Base-by-base conservation (phyloP, 2,329 filamentous ascomycete genomes). In the Talaromyces sp. region DNA sequence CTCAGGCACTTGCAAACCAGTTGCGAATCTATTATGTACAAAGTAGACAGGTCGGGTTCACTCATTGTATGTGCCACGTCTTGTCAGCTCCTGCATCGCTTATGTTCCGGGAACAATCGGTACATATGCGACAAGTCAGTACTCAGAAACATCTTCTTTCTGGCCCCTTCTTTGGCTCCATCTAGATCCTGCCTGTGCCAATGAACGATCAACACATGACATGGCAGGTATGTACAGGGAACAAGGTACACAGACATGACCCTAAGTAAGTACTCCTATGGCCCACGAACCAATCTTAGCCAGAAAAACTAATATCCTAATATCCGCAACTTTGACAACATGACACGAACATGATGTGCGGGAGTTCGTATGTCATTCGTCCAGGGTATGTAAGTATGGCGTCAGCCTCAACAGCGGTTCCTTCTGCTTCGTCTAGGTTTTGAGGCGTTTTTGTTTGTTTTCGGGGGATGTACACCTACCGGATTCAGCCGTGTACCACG, bases 171-270 rank as follows among this genome's bases (percentile, higher is more conserved):
- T 58, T 18, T 48, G 14, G 18, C 16, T 9, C 56, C 44, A 35
- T 9, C 9, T 5, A 23, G 6, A 31, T 1, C 18, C n/a, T 8
- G 21, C 21, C 4, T 21, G 14, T 18, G 35, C 59, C 59, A 61
- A 61, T 61, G 21, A 61, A 31, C 37, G 25, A 28, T 14, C 37
- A 54, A 55, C 59, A 61, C 59, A 61, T 61, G 37, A 28, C 59
- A 35, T 46, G n/a, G 54, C 14, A 12, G 14, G 9, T 21, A 18
- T 48, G 31, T 37, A 39, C 58, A 60, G 25, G 58, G 54, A 42
- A 57, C 54, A 42, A 57, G 54, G 25, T 42, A 40, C 33, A 37
- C 23, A 25, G 18, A 40, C 25, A 12, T 52, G 44, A 33, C 28
- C 12, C 48, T 54, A 54, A n/a, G 5, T 9, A 1, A 21, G 2